A percentile compares a stretch with the other conserved stretches of the same genome.
phyloP scores from a whole-genome alignment of 345 rosid genomes.

The Abelmoschus esculentus region DNA sequence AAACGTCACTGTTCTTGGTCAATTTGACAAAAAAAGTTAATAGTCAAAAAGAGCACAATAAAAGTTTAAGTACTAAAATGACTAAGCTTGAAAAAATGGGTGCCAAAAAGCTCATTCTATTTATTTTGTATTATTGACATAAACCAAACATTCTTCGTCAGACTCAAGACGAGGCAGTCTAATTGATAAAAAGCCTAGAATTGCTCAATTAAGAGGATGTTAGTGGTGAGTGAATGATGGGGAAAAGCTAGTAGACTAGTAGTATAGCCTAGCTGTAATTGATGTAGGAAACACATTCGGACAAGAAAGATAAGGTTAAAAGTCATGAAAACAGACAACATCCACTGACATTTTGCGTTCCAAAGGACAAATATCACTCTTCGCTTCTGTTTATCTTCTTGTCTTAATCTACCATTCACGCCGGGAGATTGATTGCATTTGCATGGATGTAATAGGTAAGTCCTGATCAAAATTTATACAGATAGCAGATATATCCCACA shows the following conservation, averaged over 20 bases:
- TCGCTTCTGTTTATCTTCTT: background rate
- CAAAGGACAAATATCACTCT: slow-evolving; percentile 15
- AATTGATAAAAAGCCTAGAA: background rate
- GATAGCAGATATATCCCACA: too few species aligned
- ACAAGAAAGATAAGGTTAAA: slow-evolving; percentile 14
- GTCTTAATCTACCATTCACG: slow-evolving; percentile 7
- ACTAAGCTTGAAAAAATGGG: too few species aligned
- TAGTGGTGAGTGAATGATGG: background rate
- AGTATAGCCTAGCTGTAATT: slow-evolving; percentile 11
- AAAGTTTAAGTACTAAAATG: too few species aligned
- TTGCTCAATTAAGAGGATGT: background rate
- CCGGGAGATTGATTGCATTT: background rate
- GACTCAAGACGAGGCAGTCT: too few species aligned
- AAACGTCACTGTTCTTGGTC: too few species aligned
- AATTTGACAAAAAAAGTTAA: too few species aligned
- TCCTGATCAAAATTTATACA: too few species aligned
- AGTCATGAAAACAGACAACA: slow-evolving; percentile 15
- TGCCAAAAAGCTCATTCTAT: too few species aligned
- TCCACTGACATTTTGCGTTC: background rate
- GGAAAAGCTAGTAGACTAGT: background rate
- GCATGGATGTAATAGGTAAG: too few species aligned
- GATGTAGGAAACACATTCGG: slow-evolving; percentile 14
- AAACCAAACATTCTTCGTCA: too few species aligned
- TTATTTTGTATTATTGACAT: too few species aligned
- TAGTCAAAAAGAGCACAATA: background rate